Evolutionary conservation across 2,329 filamentous ascomycete species (phyloP), one percentile per base, ranked within the genome.

Genomic region (Fusarium sterilihyphosum): DNA sequence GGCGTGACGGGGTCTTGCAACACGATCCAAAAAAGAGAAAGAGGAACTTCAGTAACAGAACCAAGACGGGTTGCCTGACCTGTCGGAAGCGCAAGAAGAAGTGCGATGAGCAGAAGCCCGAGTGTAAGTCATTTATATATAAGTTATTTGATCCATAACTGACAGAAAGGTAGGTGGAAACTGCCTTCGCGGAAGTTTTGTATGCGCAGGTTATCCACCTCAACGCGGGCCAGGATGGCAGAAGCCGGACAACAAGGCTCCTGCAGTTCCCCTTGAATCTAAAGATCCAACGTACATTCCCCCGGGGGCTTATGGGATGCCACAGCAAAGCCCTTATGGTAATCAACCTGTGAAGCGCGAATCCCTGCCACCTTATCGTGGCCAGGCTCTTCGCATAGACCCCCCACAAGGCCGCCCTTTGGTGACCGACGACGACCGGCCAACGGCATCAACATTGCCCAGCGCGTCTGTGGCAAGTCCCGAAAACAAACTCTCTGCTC

Each of bases 1-100:
- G 86, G 70, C 84, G 86, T 65, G 86, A 88, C 56, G 83, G 84
- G 1, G 77, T 86, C 37, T 82, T 90, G 41, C 88, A 90, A 78
- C 88, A 88, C 10, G 90, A 92, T 74, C 86, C 88, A 8, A 93
- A 93, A 82, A 93, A 92, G 82, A 85, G 92, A 56, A 94, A 94
- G 83, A 88, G 92, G 44, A 94, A 94, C 79, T 98, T 98, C 80
- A 97, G 94, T 84, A 98, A 98, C 82, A 90, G 96, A 67, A 98
- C 96, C 26, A 98, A 98, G 85, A 98, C 95, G 16, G 95, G 95
- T 38, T 98, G 96, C 82, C 91, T 97, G 83, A 98, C 96, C 11
- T 98, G 96, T 82, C 89, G 96, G 69, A 90, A 91, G 80, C 90
- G 96, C 67, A 98, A 98, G 88, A 98, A 98, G 90, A 98, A 98